Evolutionary conservation across 495 filamentous ascomycete species (phyloP), one percentile per base, ranked within the genome.

Genomic region (Geopyxis carbonaria): DNA sequence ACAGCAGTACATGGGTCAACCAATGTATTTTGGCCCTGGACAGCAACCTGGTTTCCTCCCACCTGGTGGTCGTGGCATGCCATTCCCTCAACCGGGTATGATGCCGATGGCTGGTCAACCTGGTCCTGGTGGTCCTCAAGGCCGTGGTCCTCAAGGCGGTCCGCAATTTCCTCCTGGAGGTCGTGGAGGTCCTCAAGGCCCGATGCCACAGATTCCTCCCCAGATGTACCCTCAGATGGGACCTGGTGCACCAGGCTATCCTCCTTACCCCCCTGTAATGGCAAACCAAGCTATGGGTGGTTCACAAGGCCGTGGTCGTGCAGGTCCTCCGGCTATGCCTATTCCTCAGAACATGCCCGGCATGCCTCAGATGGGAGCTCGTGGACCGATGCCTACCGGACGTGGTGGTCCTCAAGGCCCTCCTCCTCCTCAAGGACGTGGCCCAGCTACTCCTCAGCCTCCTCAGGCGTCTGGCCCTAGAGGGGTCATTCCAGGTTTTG

Each of bases 21-120:
- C 81, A 44, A 82, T 93, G 65, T 93, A 83, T 68, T 91, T 85
- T 54, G 73, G 71, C 20, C 80, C 80, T 40, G 79, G 78, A 22
- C 83, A 91, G 62, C 87, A 89, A 64, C 69, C 75, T 10, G 76
- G 78, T 57, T 73, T 82, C 61, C 75, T 89, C 43, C 61, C 62
- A 31, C 52, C 44, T 2, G 72, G 64, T 44, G 76, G 78, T 51
- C 82, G 86, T 57, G 80, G 77, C 42, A 73, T 93, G 67, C 74
- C 80, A 28, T 95, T 91, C 78, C 70, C 73, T 40, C 77, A 83
- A 61, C 72, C 72, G 40, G 73, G 72, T 45, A 80, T 91, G 68
- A 78, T 94, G 60, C 76, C 84, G 41, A 86, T 87, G 57, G 75
- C 71, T 47, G 78, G 76, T 56, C 81, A 82, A 53, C 78, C 80